Evolutionary conservation across 805 yeast species (phyloP), one percentile per base, ranked within the genome.

Genomic region (Pichia nanzhaoensis): DNA sequence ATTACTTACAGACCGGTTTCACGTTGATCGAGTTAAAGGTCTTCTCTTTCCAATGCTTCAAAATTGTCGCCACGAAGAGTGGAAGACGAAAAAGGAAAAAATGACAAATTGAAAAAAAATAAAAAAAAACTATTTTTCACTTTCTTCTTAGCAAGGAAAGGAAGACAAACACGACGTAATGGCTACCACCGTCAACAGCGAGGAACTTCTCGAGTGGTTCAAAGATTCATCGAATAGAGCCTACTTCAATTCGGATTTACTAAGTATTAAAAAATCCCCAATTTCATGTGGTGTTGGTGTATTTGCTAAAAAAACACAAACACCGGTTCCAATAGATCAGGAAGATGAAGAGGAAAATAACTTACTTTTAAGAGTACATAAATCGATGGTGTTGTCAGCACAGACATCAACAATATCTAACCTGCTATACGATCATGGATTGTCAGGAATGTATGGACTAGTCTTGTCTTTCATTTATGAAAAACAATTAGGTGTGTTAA

Each of bases 381-480:
- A 84, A 57, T 55, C 67, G 3, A 70, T 75, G 33, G 66, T 84
- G 1, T 66, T 84, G 37, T 74, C 85, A 16, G 71, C 77, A 0
- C 73, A 76, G 45, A 83, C 75, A 52, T 73, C 84, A 8, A 67
- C 69, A 13, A 74, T 90, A 27, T 77, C 86, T 24, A 84, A 89
- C 52, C 55, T 89, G 14, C 57, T 90, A 12, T 60, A 68, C 12
- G 95, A 86, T 37, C 71, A 71, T 24, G 70, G 65, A 2, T 62
- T 84, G 4, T 73, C 70, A 33, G 93, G 95, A 0, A 76, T 84
- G 65, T 70, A 77, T 35, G 84, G 80, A 0, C 66, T 90, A 41
- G 77, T 83, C 6, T 51, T 86, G 7, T 77, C 90, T 0, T 84
- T 80, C 47, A 67, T 89, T 22, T 88, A 85, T 56, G 98, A 91